These are phyloP conservation scores for Marasmius tenuissimus DNA, from an alignment of 1,284 basidiomycete species.

Conservation along the genomic window DNA sequence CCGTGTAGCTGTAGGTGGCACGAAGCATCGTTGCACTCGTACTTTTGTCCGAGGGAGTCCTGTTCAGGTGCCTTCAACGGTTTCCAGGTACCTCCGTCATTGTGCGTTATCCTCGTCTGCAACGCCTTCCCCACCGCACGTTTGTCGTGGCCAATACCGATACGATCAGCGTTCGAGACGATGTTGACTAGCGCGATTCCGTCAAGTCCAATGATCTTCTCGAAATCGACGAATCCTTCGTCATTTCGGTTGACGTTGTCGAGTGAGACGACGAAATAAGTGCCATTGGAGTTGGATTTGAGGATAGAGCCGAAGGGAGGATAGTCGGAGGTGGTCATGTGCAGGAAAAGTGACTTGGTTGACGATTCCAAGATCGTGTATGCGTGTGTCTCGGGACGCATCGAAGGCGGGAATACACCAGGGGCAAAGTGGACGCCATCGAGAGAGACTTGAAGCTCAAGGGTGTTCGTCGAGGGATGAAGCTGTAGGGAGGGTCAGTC, in stretches of 20 bases:
- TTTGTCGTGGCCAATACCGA: slow-evolving; percentile 41
- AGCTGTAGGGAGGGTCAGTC: slow-evolving; percentile 42
- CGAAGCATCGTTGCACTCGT: slow-evolving; percentile 70
- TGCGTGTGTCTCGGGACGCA: slow-evolving; percentile 89
- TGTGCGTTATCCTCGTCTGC: slow-evolving; percentile 91
- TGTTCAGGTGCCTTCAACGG: slow-evolving; percentile 69
- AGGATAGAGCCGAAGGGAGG: slow-evolving; percentile 91
- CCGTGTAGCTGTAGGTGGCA: slow-evolving; percentile 94
- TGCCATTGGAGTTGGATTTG: slow-evolving; percentile 98
- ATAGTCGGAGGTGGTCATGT: slow-evolving; percentile 87
- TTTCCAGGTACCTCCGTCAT: slow-evolving; percentile 94
- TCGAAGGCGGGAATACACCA: slow-evolving; percentile 87
- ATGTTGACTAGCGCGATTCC: slow-evolving; percentile 94
- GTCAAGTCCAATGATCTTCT: slow-evolving; percentile 96
- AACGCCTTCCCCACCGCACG: slow-evolving; percentile 72
- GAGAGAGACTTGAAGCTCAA: slow-evolving; percentile 89
- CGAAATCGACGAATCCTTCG: slow-evolving; percentile 92
- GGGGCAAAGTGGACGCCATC: slow-evolving; percentile 85
- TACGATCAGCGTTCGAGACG: slow-evolving; percentile 81
- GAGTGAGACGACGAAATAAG: slow-evolving; percentile 87
- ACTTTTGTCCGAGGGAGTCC: slow-evolving; percentile 80
- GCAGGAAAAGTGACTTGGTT: slow-evolving; percentile 92
- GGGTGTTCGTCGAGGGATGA: slow-evolving; percentile 52
- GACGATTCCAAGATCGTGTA: slow-evolving; percentile 95
- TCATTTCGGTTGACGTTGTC: slow-evolving; percentile 90